Conservation (phyloP, 106 monocot genomes). For the Dioscorea zingiberensis region DNA sequence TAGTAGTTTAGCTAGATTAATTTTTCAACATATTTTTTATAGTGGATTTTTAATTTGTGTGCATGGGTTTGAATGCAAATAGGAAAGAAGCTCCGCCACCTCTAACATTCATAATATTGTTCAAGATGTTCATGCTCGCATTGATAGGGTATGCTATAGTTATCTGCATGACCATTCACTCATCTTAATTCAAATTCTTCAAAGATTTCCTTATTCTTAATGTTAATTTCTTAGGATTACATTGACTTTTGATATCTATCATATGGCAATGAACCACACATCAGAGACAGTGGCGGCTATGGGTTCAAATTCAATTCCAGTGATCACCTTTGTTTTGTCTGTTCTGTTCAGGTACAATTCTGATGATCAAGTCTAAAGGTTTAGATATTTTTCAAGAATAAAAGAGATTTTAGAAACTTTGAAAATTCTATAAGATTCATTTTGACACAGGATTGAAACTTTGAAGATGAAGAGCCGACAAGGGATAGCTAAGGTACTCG, state of each 20-base stretch:
- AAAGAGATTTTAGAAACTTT: too few species aligned
- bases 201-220: too few species aligned
- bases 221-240: conserved; percentile 26
- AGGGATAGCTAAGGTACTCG: conserved; percentile 8
- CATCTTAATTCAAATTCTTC: too few species aligned
- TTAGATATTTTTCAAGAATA: too few species aligned
- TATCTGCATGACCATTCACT: too few species aligned
- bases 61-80: too few species aligned
- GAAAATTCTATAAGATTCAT: neutral
- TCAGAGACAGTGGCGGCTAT: conserved; percentile 43
- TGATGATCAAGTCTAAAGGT: too few species aligned
- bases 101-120: conserved; percentile 10
- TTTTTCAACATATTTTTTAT: neutral
- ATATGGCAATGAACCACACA: conserved; percentile 26
- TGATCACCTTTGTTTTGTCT: conserved; percentile 35
- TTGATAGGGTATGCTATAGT: conserved; percentile 33
- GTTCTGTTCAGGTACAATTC: conserved; percentile 34
- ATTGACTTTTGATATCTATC: conserved; percentile 26
- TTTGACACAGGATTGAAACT: conserved; percentile 16
- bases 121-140: conserved; percentile 52
- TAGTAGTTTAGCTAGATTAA: neutral
- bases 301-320: conserved; percentile 23
- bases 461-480: conserved; percentile 5
- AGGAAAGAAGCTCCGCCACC: conserved; percentile 6
- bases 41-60: neutral